Conservation (phyloP, 441 rosid genomes). For the Corymbia calophylla region DNA sequence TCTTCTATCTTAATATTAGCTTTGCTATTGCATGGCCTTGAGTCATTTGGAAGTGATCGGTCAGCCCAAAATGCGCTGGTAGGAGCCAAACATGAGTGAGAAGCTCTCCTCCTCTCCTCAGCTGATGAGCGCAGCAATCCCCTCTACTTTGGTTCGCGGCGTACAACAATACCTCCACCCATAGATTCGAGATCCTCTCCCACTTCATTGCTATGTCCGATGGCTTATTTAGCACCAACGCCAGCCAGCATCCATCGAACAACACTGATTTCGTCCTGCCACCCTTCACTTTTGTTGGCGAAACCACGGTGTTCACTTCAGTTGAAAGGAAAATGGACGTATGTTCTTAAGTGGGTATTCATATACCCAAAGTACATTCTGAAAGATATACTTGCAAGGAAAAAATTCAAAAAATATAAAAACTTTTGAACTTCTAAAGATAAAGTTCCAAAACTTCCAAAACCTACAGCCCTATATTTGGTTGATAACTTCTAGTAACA, state of each 20-base stretch:
- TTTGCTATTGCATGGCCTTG: slow-evolving; percentile 21
- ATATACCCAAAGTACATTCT: no score
- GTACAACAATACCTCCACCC: slow-evolving; percentile 22
- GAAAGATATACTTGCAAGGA: no score
- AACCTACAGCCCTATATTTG: no score
- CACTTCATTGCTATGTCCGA: slow-evolving; percentile 4
- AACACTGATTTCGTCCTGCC: slow-evolving; percentile 24
- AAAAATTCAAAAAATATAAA: no score
- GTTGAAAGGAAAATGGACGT: no score
- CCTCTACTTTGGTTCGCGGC: slow-evolving; percentile 21
- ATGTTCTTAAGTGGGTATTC: no score
- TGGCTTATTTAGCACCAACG: background rate
- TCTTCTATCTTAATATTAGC: background rate
- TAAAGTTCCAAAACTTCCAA: no score
- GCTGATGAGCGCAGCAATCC: slow-evolving; percentile 20
- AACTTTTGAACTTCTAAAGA: no score
- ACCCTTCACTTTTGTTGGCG: slow-evolving; percentile 6
- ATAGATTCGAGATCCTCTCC: slow-evolving; percentile 59
- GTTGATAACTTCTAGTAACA: slow-evolving; percentile 3
- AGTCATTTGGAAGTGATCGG: slow-evolving; percentile 22
- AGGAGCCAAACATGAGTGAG: slow-evolving; percentile 30
- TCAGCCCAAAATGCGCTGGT: slow-evolving; percentile 24
- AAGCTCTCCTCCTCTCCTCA: slow-evolving; percentile 27
- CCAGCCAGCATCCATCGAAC: slow-evolving; percentile 19
- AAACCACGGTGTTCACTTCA: slow-evolving; percentile 10